Evolutionary conservation across 768 basidiomycete species (phyloP).

Genomic region (Tricholoma hemisulphureum): DNA sequence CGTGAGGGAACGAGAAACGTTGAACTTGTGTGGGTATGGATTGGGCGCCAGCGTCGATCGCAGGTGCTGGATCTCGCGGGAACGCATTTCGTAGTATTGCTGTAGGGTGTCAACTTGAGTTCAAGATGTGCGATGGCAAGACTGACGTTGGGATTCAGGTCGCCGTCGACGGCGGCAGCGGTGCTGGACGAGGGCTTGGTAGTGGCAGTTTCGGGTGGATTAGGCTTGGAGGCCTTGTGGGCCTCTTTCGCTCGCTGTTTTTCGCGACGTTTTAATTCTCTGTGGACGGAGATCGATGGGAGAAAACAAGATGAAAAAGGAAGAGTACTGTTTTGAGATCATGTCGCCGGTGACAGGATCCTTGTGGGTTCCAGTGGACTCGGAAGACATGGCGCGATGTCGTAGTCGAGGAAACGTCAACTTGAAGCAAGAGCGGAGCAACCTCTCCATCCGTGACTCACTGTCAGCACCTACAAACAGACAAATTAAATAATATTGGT

Average conservation of each 20-base stretch:
- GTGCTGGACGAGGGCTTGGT: constrained; percentile 38
- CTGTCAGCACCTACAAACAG: too few species aligned
- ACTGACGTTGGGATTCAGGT: constrained; percentile 88
- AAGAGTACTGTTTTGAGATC: constrained; percentile 97
- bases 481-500: too few species aligned
- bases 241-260: constrained; percentile 84
- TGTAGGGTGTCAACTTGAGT: constrained; percentile 32
- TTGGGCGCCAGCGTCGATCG: constrained; percentile 83
- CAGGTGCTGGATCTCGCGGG: constrained; percentile 81
- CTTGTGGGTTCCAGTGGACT: constrained; percentile 51
- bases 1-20: constrained; percentile 76
- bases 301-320: constrained; percentile 26
- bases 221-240: constrained; percentile 45
- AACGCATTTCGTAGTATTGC: constrained; percentile 97
- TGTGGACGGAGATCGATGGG: constrained; percentile 34
- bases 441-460: too few species aligned
- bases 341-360: constrained; percentile 93
- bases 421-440: too few species aligned
- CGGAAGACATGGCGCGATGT: constrained; percentile 38
- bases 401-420: too few species aligned
- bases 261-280: constrained; percentile 91
- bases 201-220: constrained; percentile 23
- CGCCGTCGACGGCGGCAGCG: constrained; percentile 78
- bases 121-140: neutral
- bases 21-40: constrained; percentile 99